phyloP scores from a whole-genome alignment of 352 stramenopile genomes.

The Phytophthora sojae region DNA sequence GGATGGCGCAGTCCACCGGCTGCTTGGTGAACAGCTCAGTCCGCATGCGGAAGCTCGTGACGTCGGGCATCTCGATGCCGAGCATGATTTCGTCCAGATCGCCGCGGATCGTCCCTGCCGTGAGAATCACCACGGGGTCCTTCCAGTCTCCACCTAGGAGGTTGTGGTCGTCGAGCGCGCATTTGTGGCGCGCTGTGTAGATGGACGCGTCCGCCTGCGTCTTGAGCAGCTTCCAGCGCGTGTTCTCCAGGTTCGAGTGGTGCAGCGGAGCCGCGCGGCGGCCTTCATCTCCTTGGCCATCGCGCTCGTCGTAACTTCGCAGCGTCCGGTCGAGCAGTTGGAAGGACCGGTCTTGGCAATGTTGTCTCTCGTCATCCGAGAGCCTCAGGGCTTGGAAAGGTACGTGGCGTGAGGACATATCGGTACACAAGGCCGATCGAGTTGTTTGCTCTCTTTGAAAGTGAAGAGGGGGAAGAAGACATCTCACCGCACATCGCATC shows the following conservation, averaged over 20 bases:
- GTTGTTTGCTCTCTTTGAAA: not conserved
- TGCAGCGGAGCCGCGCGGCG: conserved; percentile 1
- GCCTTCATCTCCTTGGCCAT: conserved; percentile 6
- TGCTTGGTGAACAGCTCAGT: conserved; percentile 22
- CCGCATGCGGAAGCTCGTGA: conserved; percentile 14
- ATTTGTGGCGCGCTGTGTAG: conserved; percentile 24
- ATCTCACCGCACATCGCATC: not conserved
- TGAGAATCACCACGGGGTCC: conserved; percentile 23
- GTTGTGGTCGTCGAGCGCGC: conserved; percentile 21
- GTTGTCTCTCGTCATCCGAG: conserved; percentile 18
- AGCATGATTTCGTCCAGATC: conserved; percentile 38
- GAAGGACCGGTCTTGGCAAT: conserved; percentile 27
- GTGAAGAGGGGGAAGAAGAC: not conserved
- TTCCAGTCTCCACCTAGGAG: conserved; percentile 33
- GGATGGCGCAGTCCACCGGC: conserved; percentile 22
- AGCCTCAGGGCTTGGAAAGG: conserved; percentile 21
- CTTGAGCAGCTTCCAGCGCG: conserved; percentile 36
- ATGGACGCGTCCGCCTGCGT: conserved; percentile 30
- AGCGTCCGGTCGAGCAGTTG: conserved; percentile 40
- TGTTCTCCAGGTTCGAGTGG: conserved; percentile 30
- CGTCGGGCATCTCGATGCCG: conserved; percentile 22
- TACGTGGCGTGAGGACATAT: conserved; percentile 15
- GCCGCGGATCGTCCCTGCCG: conserved; percentile 21
- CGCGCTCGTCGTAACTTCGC: conserved; percentile 34
- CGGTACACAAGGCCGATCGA: not conserved